Percentiles rank a stretch among this genome's conserved stretches.
These are phyloP conservation scores for Eucalyptus erythrocorys DNA, from an alignment of 345 rosid genomes.

Conservation along the genomic window DNA sequence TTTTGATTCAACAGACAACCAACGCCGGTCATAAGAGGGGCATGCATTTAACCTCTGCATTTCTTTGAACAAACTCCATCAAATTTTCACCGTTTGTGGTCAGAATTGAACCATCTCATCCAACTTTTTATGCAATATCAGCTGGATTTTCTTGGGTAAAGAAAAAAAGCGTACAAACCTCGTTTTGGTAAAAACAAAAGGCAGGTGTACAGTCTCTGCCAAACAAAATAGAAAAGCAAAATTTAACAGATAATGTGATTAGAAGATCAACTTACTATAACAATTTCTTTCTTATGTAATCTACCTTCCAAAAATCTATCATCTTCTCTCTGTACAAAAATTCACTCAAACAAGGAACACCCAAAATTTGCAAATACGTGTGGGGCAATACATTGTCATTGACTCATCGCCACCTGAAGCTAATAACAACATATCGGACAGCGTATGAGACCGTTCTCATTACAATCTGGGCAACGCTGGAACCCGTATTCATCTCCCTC, in stretches of 20 bases:
- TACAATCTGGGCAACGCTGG: conserved; percentile 81
- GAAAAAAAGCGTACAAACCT: not conserved
- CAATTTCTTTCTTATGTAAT: not conserved
- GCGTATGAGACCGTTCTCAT: conserved; percentile 84
- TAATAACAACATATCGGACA: conserved; percentile 65
- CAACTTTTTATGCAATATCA: not conserved
- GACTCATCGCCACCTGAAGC: not conserved
- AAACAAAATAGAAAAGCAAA: not conserved
- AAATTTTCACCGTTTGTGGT: not conserved
- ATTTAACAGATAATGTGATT: not conserved
- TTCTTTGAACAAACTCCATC: not conserved
- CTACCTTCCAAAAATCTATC: not conserved
- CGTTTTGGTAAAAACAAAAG: not conserved
- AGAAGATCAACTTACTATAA: not conserved
- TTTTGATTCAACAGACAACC: not conserved
- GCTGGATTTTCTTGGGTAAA: not conserved
- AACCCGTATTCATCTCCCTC: conserved; percentile 35
- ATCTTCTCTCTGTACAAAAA: conserved; percentile 23
- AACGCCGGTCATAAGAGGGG: not conserved
- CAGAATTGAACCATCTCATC: not conserved
- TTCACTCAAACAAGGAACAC: not conserved
- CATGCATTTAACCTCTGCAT: not conserved
- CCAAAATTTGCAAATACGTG: not conserved
- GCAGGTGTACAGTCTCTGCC: not conserved
- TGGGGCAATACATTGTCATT: not conserved